Conservation (phyloP, 345 rosid genomes). For the Gossypioides kirkii region DNA sequence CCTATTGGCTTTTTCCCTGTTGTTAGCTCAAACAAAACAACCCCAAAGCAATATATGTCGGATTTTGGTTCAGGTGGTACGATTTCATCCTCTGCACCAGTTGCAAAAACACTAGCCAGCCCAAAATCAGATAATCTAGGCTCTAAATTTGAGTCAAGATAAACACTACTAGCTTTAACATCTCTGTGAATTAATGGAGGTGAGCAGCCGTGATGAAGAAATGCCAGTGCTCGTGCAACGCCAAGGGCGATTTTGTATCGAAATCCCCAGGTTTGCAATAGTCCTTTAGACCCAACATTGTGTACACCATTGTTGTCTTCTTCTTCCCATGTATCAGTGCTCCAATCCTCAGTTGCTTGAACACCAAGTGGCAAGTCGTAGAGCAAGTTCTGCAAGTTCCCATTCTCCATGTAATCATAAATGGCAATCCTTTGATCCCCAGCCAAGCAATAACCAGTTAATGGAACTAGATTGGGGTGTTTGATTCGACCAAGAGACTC, state of each 20-base stretch:
- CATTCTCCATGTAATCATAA: slow-evolving; percentile 93
- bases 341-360: slow-evolving; percentile 82
- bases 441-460: slow-evolving; percentile 85
- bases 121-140: slow-evolving; percentile 92
- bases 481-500: slow-evolving; percentile 86
- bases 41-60: slow-evolving; percentile 88
- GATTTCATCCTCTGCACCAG: slow-evolving; percentile 61
- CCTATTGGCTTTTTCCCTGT: slow-evolving; percentile 69
- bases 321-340: slow-evolving; percentile 83
- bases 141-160: slow-evolving; percentile 72
- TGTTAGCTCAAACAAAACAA: slow-evolving; percentile 73
- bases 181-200: slow-evolving; percentile 84
- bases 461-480: slow-evolving; percentile 83
- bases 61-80: slow-evolving; percentile 82
- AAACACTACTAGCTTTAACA: slow-evolving; percentile 85
- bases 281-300: slow-evolving; percentile 55
- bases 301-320: slow-evolving; percentile 55
- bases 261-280: slow-evolving; percentile 68
- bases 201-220: slow-evolving; percentile 93
- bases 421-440: slow-evolving; percentile 93
- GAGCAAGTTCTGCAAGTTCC: slow-evolving; percentile 86
- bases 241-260: slow-evolving; percentile 85
- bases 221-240: slow-evolving; percentile 84
- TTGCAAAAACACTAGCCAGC: slow-evolving; percentile 74
- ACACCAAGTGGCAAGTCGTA: slow-evolving; percentile 82